Conservation (phyloP, 140 eudicot species). For the Flaveria floridana region DNA sequence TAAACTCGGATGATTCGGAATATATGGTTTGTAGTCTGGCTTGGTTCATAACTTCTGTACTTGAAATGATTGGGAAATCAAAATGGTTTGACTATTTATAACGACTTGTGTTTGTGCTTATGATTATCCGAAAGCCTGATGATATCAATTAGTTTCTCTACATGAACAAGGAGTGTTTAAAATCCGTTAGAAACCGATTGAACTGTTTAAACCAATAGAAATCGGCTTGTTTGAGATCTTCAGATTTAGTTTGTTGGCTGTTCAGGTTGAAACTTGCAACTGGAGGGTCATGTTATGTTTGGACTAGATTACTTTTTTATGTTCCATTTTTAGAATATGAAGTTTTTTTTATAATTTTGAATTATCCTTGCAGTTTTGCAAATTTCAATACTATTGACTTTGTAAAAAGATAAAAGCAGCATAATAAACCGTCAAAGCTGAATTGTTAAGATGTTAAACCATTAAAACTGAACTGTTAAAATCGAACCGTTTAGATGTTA, state of each 20-base stretch:
- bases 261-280: too few species aligned
- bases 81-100: slow-evolving; percentile 23
- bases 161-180: not conserved
- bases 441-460: too few species aligned
- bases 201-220: not conserved
- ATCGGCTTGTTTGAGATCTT: not conserved
- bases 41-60: slow-evolving; percentile 29
- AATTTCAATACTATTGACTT: too few species aligned
- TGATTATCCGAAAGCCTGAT: not conserved
- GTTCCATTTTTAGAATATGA: too few species aligned
- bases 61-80: slow-evolving; percentile 27
- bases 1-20: slow-evolving; percentile 18
- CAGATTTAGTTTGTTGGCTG: not conserved
- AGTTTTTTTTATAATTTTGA: too few species aligned
- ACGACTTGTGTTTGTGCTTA: not conserved
- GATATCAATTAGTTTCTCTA: not conserved
- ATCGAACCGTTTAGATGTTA: too few species aligned
- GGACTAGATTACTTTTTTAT: too few species aligned
- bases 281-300: too few species aligned
- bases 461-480: too few species aligned
- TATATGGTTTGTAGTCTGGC: slow-evolving; percentile 34
- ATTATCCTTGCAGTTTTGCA: too few species aligned
- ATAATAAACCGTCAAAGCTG: too few species aligned
- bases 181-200: not conserved
- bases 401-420: too few species aligned